These are phyloP conservation scores for Ophiostoma tasmaniense DNA, from an alignment of 2,329 filamentous ascomycete species.

Conservation along the genomic window DNA sequence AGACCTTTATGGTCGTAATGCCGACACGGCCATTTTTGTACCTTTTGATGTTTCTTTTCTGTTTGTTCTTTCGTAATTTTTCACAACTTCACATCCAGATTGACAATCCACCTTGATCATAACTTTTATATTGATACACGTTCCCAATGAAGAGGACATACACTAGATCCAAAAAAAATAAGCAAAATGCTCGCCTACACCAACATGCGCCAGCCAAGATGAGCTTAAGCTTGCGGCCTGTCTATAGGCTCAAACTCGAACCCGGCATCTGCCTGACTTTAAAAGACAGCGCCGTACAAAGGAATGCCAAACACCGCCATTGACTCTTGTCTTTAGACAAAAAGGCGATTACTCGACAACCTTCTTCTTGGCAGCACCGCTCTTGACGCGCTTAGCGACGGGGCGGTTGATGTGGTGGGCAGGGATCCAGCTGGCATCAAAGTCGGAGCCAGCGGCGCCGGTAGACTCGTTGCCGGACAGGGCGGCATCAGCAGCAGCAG, in stretches of 20 bases:
- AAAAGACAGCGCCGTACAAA: background rate
- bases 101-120: background rate
- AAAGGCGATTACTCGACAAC: slow-evolving; percentile 1
- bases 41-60: too few species aligned
- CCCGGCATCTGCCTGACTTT: background rate
- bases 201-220: background rate
- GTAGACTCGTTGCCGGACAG: slow-evolving; percentile 64
- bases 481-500: slow-evolving; percentile 36
- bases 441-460: slow-evolving; percentile 58
- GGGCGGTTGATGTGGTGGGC: slow-evolving; percentile 82
- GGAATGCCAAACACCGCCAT: background rate
- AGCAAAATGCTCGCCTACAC: background rate
- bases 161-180: background rate
- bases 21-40: background rate
- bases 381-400: slow-evolving; percentile 59
- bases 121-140: background rate
- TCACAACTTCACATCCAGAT: too few species aligned
- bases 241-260: background rate
- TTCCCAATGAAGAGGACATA: background rate
- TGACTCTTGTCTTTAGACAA: background rate
- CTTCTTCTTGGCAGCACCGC: slow-evolving; percentile 40
- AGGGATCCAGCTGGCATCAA: slow-evolving; percentile 92
- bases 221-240: background rate
- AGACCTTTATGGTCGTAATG: background rate
- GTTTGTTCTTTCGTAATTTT: background rate